Evolutionary conservation across 257 asterid genomes (phyloP), one percentile per base, ranked within the genome.

Genomic region (Scutellaria barbata): DNA sequence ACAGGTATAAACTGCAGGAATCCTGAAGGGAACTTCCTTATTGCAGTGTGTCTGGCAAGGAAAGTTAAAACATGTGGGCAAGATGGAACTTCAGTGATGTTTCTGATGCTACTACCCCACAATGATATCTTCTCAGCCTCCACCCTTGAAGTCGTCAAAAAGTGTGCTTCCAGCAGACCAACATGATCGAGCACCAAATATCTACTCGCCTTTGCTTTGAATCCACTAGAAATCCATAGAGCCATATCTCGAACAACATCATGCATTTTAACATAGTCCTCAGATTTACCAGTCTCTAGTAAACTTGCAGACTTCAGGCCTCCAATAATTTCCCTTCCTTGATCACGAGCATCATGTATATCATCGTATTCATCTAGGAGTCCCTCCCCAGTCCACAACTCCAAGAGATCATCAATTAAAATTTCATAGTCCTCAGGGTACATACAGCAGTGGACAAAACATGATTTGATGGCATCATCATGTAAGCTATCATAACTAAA

Each of bases 181-280:
- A 18, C 35, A 48, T 30, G 74, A 75, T 75, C 65, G 25, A 75
- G 63, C 42, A 75, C 74, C 74, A 75, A 50, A 60, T 57, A 59
- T 60, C 39, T 59, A 40, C 12, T 53, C 40, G 46, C 11, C 40
- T 63, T 73, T 39, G 48, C 20, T 45, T 22, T 68, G 12, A 14
- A 47, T 45, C 78, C 73, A 47, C 50, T 37, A 5, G 75, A 75
- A 50, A 75, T 68, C 79, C 79, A 75, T 20, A 60, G 8, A 59
- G 75, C 75, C 79, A 75, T 48, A 45, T 67, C 79, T 7, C 79
- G 69, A 37, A 75, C n/a, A 67, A 75, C 70, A 47, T 68, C 79
- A 12, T 75, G 79, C 79, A 75, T 51, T 55, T 60, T 75, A 22
- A 68, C 59, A 20, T 50, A 51, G 47, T 68, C 60, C 62, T 60